Conservation (phyloP, 2,329 filamentous ascomycete genomes). For the Pestalotiopsis sp. region DNA sequence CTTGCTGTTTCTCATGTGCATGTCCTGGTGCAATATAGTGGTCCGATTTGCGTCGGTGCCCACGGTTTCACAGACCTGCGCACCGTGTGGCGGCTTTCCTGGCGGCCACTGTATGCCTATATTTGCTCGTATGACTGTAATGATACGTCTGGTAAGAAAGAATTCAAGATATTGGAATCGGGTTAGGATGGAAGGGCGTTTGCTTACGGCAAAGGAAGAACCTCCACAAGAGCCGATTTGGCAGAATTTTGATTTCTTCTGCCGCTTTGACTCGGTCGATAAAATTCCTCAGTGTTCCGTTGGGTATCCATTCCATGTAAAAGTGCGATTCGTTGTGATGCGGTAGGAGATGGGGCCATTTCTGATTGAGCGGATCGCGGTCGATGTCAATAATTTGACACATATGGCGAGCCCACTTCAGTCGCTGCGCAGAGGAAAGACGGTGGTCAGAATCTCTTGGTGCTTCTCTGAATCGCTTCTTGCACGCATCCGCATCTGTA, state of each 20-base stretch:
- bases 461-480: too few species aligned
- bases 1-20: background rate
- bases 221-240: background rate
- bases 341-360: background rate
- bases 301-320: background rate
- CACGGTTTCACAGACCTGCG: background rate
- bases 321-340: background rate
- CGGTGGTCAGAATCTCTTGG: background rate
- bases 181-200: background rate
- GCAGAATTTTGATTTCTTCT: background rate
- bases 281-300: background rate
- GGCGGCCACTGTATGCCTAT: background rate
- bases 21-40: background rate
- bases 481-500: too few species aligned
- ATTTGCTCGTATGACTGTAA: background rate
- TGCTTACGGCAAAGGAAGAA: slow-evolving; percentile 2
- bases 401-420: background rate
- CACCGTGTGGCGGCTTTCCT: background rate
- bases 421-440: background rate
- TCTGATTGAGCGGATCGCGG: background rate
- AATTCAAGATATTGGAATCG: background rate
- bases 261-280: background rate
- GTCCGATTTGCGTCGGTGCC: background rate
- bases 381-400: background rate
- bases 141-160: background rate